phyloP scores from a whole-genome alignment of 192 early-diverging fungal species.

The Fimicolochytrium jonesii region DNA sequence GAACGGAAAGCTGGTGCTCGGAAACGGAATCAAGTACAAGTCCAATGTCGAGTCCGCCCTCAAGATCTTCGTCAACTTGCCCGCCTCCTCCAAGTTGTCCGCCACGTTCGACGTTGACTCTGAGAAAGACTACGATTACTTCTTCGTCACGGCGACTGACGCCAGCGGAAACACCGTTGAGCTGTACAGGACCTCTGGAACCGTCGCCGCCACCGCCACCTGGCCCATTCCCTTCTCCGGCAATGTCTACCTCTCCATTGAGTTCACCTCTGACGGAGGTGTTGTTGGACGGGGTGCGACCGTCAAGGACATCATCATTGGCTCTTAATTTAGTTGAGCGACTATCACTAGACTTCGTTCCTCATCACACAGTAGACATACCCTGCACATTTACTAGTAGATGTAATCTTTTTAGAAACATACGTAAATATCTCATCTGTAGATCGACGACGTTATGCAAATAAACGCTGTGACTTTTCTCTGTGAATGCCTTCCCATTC shows the following conservation, averaged over 20 bases:
- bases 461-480: too few relatives aligned
- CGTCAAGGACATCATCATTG: too few relatives aligned
- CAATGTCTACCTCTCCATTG: slow-evolving; percentile 1
- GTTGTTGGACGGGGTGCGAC: neutral
- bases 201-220: neutral
- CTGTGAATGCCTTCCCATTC: too few relatives aligned
- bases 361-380: too few relatives aligned
- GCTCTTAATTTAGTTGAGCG: too few relatives aligned
- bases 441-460: too few relatives aligned
- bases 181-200: neutral
- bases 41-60: slow-evolving; percentile 2
- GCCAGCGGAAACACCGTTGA: neutral
- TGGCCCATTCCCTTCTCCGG: too few relatives aligned
- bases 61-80: neutral
- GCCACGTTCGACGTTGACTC: neutral
- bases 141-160: neutral
- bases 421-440: too few relatives aligned
- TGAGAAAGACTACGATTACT: slow-evolving; percentile 5
- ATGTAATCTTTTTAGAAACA: too few relatives aligned
- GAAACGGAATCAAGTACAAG: neutral
- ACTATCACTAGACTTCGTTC: too few relatives aligned
- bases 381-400: too few relatives aligned
- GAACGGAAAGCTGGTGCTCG: too few relatives aligned
- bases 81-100: neutral
- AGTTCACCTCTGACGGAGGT: slow-evolving; percentile 18